Conservation (phyloP, 176 grass and related monocot species). For the Eremochloa ophiuroides region DNA sequence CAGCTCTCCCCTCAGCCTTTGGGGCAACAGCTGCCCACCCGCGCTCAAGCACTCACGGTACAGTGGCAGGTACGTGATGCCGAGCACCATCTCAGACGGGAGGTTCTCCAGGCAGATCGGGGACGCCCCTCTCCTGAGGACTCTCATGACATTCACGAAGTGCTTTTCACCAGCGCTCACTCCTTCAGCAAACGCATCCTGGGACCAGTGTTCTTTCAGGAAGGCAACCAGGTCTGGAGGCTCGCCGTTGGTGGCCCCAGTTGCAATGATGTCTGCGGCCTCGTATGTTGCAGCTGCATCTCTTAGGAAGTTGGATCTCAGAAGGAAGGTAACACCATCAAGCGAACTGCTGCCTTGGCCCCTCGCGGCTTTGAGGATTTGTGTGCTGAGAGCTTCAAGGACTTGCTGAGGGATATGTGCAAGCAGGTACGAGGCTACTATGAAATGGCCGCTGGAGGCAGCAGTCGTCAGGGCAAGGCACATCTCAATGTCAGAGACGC, state of each 20-base stretch:
- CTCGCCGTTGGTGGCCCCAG: slow-evolving; percentile 19
- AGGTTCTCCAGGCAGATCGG: slow-evolving; percentile 52
- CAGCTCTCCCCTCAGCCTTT: slow-evolving; percentile 64
- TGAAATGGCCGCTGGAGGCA: slow-evolving; percentile 51
- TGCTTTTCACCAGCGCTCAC: slow-evolving; percentile 42
- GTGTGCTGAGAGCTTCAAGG: slow-evolving; percentile 48
- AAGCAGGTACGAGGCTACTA: slow-evolving; percentile 55
- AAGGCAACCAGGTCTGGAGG: slow-evolving; percentile 51
- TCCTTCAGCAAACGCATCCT: slow-evolving; percentile 45
- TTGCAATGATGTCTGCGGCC: slow-evolving; percentile 53
- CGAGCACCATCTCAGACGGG: slow-evolving; percentile 44
- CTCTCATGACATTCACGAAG: slow-evolving; percentile 62
- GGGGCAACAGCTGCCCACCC: slow-evolving; percentile 45
- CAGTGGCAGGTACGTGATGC: slow-evolving; percentile 58
- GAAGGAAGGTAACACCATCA: slow-evolving; percentile 74
- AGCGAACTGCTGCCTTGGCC: slow-evolving; percentile 59
- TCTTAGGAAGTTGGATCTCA: slow-evolving; percentile 60
- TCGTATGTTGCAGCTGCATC: slow-evolving; percentile 61
- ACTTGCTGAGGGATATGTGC: slow-evolving; percentile 55
- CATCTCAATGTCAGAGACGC: slow-evolving; percentile 67
- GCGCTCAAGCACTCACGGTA: slow-evolving; percentile 38
- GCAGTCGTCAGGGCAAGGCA: slow-evolving; percentile 77
- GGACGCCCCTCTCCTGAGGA: slow-evolving; percentile 51
- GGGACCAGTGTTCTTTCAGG: slow-evolving; percentile 73
- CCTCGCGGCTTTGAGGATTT: slow-evolving; percentile 68